Evolutionary conservation across 2,329 filamentous ascomycete species (phyloP).

Genomic region (Raffaelea albimanens): DNA sequence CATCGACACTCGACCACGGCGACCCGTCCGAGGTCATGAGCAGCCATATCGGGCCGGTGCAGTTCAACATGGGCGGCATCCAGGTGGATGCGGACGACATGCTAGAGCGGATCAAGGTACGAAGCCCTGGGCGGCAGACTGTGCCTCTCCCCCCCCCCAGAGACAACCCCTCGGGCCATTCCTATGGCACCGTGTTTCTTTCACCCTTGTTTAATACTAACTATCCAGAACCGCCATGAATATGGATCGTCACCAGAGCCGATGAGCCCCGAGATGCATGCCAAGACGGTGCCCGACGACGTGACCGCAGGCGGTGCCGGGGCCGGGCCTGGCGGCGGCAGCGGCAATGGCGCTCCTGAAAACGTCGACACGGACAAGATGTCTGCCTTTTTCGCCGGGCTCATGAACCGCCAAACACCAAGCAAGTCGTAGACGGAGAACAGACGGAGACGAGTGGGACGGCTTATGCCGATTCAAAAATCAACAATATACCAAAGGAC

Average conservation of each 20-base stretch:
- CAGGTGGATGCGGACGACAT: constrained; percentile 93
- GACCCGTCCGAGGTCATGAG: constrained; percentile 35
- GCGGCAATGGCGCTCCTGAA: too few relatives aligned
- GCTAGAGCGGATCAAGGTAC: constrained; percentile 75
- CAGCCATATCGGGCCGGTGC: constrained; percentile 86
- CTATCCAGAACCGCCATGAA: constrained; percentile 44
- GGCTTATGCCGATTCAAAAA: too few relatives aligned
- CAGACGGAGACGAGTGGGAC: too few relatives aligned
- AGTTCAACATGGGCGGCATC: constrained; percentile 97
- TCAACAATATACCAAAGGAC: too few relatives aligned
- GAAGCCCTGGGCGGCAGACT: too few relatives aligned
- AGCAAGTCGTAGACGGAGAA: too few relatives aligned
- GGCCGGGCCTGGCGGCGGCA: not conserved
- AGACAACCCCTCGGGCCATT: not conserved
- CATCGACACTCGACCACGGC: constrained; percentile 19
- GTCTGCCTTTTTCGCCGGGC: constrained; percentile 48
- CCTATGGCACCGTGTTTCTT: not conserved
- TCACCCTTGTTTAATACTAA: constrained; percentile 10
- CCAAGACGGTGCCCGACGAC: constrained; percentile 21
- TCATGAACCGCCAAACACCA: constrained; percentile 39
- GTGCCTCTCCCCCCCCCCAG: too few relatives aligned
- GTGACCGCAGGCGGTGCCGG: constrained; percentile 2
- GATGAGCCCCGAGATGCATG: constrained; percentile 24
- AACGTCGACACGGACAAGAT: constrained; percentile 45
- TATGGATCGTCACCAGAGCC: constrained; percentile 35